Evolutionary conservation across 2,329 filamentous ascomycete genomes (phyloP), one percentile per base, ranked within the genome.

Genomic region (Aspergillus clavatus): DNA sequence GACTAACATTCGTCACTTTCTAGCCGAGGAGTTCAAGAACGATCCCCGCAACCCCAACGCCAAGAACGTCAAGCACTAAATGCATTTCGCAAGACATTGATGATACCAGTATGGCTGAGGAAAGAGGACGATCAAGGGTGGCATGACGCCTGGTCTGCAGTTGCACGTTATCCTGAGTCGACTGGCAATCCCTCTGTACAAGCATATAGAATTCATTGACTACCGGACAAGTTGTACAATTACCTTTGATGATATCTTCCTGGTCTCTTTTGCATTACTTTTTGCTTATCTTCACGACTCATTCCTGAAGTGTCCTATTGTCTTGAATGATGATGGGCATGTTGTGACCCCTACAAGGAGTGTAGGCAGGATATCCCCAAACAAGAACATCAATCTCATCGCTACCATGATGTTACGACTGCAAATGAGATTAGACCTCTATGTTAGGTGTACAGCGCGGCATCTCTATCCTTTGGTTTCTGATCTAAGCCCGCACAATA

Each of bases 21-120:
- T 40, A 97, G 91, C 83, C 77, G 87, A 87, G 62, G 89, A 97
- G 77, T 96, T 81, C 82, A 94, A 90, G 84, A 94, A 95, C 79
- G 91, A 97, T 75, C 89, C 90, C 58, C 84, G 90, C 72, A 96
- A 96, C 61, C 71, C 71, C 49, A 69, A 72, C 57, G 59, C 60
- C 35, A 65, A 68, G 59, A 53, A 57, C 39, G 39, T 48, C 51
- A 66, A 68, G 59, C 67, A 69, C 58, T 70, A 67, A 60, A 59
- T 52, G 19, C 45, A 41, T 47, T 44, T 40, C 47, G 49, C 24
- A 40, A 14, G 35, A n/a, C 23, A 41, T 49, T 43, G 52, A 56
- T 46, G 44, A 56, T 52, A 46, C 44, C 52, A 35, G 45, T 40
- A 45, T 49, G 44, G 38, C 43, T 48, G 50, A 47, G 40, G 44